phyloP scores from a whole-genome alignment of 176 grass and related monocot genomes.

The Aegilops longissima region DNA sequence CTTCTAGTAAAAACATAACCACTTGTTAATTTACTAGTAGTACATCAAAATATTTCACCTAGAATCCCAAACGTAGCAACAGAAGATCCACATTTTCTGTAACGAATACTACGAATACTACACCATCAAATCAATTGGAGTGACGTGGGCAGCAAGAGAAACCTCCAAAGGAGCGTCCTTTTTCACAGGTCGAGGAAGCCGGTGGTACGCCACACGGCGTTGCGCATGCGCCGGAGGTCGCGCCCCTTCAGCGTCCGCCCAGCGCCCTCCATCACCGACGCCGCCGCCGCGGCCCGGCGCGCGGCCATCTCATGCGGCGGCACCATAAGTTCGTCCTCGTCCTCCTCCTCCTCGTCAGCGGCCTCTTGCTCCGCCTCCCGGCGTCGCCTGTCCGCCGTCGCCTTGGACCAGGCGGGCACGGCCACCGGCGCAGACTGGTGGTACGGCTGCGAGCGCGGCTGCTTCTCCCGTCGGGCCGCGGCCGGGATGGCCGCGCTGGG shows the following conservation, averaged over 20 bases:
- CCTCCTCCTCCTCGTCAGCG: neutral
- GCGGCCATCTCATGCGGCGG: conserved; percentile 69
- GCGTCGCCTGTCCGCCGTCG: conserved; percentile 24
- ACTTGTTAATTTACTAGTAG: neutral
- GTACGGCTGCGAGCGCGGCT: conserved; percentile 26
- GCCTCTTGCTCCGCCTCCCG: conserved; percentile 21
- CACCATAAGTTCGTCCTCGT: conserved; percentile 50
- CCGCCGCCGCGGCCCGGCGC: conserved; percentile 46
- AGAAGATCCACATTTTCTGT: neutral
- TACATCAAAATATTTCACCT: conserved; percentile 1
- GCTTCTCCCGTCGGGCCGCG: conserved; percentile 14
- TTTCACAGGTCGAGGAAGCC: conserved; percentile 85
- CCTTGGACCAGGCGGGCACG: conserved; percentile 65
- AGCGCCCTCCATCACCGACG: conserved; percentile 75
- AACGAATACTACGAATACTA: conserved; percentile 27
- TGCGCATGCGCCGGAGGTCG: conserved; percentile 79
- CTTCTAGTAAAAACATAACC: conserved; percentile 9
- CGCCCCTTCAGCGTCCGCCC: conserved; percentile 80
- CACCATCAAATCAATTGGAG: conserved; percentile 1
- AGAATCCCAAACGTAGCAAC: conserved; percentile 9
- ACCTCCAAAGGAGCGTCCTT: conserved; percentile 44
- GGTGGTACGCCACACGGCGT: conserved; percentile 76
- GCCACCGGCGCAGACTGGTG: conserved; percentile 70
- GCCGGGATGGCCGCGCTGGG: conserved; percentile 27
- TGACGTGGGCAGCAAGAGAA: conserved; percentile 7